Evolutionary conservation across 768 basidiomycete genomes (phyloP).

Genomic region (Rhodotorula toruloides): DNA sequence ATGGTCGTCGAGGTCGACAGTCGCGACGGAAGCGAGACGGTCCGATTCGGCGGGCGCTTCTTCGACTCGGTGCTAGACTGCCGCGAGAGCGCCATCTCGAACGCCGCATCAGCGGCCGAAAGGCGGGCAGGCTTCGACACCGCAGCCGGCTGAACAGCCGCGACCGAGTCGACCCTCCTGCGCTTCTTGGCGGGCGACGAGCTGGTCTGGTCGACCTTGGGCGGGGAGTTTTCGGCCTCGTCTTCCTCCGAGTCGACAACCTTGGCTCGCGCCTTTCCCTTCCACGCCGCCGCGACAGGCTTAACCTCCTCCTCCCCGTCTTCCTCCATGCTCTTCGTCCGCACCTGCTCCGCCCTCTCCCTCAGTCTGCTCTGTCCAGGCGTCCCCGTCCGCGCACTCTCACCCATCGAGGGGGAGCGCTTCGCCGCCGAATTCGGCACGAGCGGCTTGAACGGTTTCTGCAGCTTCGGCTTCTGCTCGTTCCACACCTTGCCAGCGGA

Average conservation of each 20-base stretch:
- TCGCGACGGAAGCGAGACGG: not conserved
- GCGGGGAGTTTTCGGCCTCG: constrained; percentile 5
- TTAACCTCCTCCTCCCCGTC: not conserved
- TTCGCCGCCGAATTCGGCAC: not conserved
- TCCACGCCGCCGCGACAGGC: not conserved
- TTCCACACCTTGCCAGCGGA: constrained; percentile 9
- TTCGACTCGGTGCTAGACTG: too few species aligned
- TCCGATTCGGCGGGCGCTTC: not conserved
- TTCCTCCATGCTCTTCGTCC: not conserved
- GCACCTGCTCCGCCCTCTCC: not conserved
- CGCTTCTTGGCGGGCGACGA: not conserved
- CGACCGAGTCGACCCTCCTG: not conserved
- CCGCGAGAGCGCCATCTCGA: not conserved
- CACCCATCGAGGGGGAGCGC: constrained; percentile 2
- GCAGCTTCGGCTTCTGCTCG: not conserved
- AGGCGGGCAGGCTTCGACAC: not conserved
- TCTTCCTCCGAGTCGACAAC: not conserved
- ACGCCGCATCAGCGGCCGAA: not conserved
- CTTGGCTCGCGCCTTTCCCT: not conserved
- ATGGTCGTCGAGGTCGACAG: too few species aligned
- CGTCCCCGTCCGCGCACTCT: not conserved
- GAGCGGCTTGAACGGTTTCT: constrained; percentile 15
- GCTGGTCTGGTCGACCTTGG: not conserved
- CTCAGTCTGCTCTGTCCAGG: not conserved
- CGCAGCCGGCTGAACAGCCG: not conserved